phyloP scores from a whole-genome alignment of 2,329 filamentous ascomycete species.

The Aquanectria penicillioides region DNA sequence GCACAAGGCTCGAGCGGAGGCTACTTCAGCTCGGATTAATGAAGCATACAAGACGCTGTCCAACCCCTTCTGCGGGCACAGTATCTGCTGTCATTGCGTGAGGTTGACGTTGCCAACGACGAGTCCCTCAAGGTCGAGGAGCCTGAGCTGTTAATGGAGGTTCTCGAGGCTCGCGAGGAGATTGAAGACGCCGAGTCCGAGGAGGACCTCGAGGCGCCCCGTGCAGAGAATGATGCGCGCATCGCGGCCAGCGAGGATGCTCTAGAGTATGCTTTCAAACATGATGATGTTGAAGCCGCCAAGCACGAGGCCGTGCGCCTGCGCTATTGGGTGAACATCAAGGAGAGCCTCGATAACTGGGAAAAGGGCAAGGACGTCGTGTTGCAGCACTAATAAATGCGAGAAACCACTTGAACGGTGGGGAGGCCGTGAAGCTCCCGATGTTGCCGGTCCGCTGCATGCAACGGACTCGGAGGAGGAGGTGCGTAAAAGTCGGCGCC shows the following conservation, averaged over 20 bases:
- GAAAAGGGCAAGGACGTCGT: conserved; percentile 76
- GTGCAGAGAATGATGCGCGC: conserved; percentile 72
- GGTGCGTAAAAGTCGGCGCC: background rate
- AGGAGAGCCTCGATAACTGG: conserved; percentile 84
- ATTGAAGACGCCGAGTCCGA: conserved; percentile 78
- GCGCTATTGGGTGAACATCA: conserved; percentile 91
- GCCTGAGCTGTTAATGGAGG: conserved; percentile 77
- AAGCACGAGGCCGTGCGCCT: conserved; percentile 78
- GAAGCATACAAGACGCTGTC: conserved; percentile 88
- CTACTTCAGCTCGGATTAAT: conserved; percentile 85
- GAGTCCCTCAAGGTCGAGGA: conserved; percentile 77
- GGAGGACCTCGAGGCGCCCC: conserved; percentile 68
- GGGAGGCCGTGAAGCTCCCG: too few species aligned
- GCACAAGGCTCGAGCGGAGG: conserved; percentile 73
- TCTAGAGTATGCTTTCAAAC: conserved; percentile 72
- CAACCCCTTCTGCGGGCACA: conserved; percentile 86
- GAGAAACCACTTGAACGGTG: background rate
- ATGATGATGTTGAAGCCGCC: conserved; percentile 73
- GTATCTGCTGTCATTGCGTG: conserved; percentile 80
- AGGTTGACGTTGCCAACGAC: conserved; percentile 82
- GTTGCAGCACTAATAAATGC: conserved; percentile 57
- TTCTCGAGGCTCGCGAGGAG: conserved; percentile 81
- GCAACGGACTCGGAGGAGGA: background rate
- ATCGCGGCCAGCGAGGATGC: conserved; percentile 70
- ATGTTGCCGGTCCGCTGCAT: background rate